Percentiles rank a stretch among this genome's conserved stretches.
Conservation (phyloP, 345 rosid genomes). For the Psidium guajava region DNA sequence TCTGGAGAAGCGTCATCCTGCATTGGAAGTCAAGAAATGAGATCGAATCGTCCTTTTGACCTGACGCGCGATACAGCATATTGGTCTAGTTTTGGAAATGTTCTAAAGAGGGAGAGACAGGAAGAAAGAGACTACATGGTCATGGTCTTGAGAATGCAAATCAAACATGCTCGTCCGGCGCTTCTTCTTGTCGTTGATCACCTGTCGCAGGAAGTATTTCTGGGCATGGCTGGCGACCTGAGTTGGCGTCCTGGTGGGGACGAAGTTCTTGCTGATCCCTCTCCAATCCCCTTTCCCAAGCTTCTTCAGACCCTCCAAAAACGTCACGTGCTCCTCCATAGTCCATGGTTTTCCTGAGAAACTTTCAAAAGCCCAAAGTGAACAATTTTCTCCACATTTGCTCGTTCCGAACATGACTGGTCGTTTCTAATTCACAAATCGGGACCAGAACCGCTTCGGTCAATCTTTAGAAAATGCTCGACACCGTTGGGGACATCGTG, state of each 20-base stretch:
- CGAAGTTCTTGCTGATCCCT: conserved; percentile 43
- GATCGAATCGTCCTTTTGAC: neutral
- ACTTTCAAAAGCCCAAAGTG: neutral
- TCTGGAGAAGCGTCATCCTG: neutral
- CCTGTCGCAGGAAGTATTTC: conserved; percentile 44
- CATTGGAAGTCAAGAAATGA: neutral
- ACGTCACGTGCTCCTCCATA: conserved; percentile 44
- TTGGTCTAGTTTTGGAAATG: neutral
- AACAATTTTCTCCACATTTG: neutral
- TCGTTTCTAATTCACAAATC: neutral
- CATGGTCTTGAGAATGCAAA: conserved; percentile 5
- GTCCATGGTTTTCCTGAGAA: conserved; percentile 48
- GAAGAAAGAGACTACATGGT: neutral
- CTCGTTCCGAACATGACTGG: neutral
- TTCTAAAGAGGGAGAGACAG: neutral
- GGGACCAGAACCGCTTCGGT: neutral
- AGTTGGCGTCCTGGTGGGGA: conserved; percentile 51
- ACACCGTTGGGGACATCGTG: neutral
- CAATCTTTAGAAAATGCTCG: neutral
- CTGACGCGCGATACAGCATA: neutral
- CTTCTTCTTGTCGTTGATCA: conserved; percentile 28
- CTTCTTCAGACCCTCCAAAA: conserved; percentile 37
- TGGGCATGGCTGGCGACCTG: conserved; percentile 72
- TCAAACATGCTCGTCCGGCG: conserved; percentile 55
- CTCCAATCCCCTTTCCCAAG: conserved; percentile 67